Percentiles rank a stretch among this genome's conserved stretches.
These are phyloP conservation scores for Sporothrix brasiliensis DNA, from an alignment of 2,329 filamentous ascomycete species.

Conservation along the genomic window DNA sequence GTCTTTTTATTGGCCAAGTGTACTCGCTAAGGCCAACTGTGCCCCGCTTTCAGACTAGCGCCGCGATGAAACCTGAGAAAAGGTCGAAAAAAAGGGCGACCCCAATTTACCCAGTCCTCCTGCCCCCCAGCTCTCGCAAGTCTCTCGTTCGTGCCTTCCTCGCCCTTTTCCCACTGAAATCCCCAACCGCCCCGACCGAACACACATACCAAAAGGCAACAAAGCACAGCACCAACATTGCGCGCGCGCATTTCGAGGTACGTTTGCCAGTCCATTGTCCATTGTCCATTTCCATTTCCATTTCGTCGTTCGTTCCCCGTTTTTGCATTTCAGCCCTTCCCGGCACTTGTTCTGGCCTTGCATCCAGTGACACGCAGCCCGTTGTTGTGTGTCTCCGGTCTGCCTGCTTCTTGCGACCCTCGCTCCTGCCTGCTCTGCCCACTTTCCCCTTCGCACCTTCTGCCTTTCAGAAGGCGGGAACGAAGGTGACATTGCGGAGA, in stretches of 20 bases:
- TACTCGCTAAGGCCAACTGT: constrained; percentile 29
- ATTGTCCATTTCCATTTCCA: neutral
- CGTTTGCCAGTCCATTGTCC: constrained; percentile 39
- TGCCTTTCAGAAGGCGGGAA: constrained; percentile 36
- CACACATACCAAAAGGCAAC: constrained; percentile 33
- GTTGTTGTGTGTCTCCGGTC: neutral
- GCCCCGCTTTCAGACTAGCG: constrained; percentile 29
- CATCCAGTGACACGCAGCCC: constrained; percentile 39
- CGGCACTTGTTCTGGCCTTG: constrained; percentile 31
- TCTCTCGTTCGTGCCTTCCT: constrained; percentile 33
- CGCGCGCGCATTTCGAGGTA: constrained; percentile 41
- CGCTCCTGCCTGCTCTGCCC: neutral
- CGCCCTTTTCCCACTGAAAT: constrained; percentile 33
- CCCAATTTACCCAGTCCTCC: neutral
- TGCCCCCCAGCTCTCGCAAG: constrained; percentile 12
- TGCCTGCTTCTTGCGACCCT: neutral
- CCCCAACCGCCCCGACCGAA: constrained; percentile 27
- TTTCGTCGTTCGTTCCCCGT: neutral
- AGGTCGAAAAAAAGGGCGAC: neutral
- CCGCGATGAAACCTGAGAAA: constrained; percentile 30
- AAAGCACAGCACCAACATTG: constrained; percentile 26
- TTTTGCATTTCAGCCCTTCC: constrained; percentile 38
- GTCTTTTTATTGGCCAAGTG: constrained; percentile 29
- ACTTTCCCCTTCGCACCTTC: constrained; percentile 22
- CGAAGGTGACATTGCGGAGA: constrained; percentile 34